These are phyloP conservation scores for Tylopilus balloui DNA, from an alignment of 768 basidiomycete species.

Conservation along the genomic window DNA sequence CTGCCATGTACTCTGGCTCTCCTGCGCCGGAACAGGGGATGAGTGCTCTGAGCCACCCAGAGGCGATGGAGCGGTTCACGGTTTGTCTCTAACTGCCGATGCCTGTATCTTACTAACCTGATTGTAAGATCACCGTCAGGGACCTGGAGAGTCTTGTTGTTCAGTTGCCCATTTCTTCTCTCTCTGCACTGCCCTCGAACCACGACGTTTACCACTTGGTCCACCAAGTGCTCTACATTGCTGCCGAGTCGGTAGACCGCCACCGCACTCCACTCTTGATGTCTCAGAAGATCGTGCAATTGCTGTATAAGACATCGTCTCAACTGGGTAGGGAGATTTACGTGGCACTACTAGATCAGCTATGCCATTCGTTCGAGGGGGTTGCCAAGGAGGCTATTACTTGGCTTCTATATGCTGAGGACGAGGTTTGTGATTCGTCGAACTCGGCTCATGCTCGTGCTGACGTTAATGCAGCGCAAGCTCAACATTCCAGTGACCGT, in stretches of 20 bases:
- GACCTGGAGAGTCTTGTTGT: slow-evolving; percentile 81
- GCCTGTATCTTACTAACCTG: slow-evolving; percentile 2
- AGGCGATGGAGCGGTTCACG: slow-evolving; percentile 85
- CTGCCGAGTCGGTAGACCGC: slow-evolving; percentile 73
- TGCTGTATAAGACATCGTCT: slow-evolving; percentile 83
- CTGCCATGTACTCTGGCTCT: slow-evolving; percentile 53
- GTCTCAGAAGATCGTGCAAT: slow-evolving; percentile 95
- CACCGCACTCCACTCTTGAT: slow-evolving; percentile 86
- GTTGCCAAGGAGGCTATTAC: slow-evolving; percentile 95
- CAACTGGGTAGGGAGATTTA: slow-evolving; percentile 92
- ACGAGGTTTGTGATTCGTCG: slow-evolving; percentile 59
- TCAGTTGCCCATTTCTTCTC: slow-evolving; percentile 67
- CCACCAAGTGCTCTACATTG: slow-evolving; percentile 76
- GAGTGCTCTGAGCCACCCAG: slow-evolving; percentile 60
- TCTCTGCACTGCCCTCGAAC: slow-evolving; percentile 69
- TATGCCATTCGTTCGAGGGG: slow-evolving; percentile 86
- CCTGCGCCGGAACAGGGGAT: slow-evolving; percentile 54
- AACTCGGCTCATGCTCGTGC: not conserved
- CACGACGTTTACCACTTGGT: slow-evolving; percentile 85
- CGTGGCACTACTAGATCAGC: slow-evolving; percentile 79
- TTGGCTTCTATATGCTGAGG: slow-evolving; percentile 95
- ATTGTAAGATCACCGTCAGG: slow-evolving; percentile 26
- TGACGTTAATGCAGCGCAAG: slow-evolving; percentile 63
- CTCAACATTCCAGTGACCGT: slow-evolving; percentile 93
- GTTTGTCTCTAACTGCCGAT: slow-evolving; percentile 37